These are phyloP conservation scores for Globisporangium spiculum DNA, from an alignment of 352 stramenopile genomes.

Conservation along the genomic window DNA sequence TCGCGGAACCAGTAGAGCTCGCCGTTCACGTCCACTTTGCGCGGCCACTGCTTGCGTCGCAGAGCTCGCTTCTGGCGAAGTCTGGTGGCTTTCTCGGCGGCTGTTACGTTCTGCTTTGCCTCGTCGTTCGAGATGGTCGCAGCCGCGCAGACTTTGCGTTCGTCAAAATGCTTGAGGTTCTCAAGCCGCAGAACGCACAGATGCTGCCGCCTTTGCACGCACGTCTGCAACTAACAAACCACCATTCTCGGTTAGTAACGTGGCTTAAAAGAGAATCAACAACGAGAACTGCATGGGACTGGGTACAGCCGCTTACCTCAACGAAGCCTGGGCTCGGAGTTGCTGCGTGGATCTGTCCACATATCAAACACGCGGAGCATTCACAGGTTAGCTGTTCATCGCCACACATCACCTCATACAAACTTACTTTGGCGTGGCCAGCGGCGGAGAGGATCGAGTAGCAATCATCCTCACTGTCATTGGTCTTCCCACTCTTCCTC, in stretches of 20 bases:
- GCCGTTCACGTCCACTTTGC: neutral
- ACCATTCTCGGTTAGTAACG: neutral
- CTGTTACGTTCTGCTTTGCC: neutral
- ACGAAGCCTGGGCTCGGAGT: too few species aligned
- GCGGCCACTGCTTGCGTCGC: neutral
- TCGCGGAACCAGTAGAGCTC: neutral
- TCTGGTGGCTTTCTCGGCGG: neutral
- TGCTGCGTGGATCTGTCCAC: too few species aligned
- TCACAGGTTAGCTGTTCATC: too few species aligned
- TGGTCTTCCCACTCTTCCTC: too few species aligned
- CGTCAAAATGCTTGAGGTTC: neutral
- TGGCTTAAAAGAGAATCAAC: neutral
- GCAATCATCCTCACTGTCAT: too few species aligned
- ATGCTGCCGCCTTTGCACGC: neutral
- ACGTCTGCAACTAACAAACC: neutral
- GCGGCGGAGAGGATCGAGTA: neutral
- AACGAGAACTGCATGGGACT: neutral
- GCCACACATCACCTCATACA: too few species aligned
- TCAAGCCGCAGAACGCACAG: neutral
- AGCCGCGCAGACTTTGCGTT: neutral
- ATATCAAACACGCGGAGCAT: too few species aligned
- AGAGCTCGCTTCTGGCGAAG: neutral
- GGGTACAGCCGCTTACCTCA: neutral
- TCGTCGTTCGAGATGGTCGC: neutral
- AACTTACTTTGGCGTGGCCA: neutral